Conservation (phyloP, 352 stramenopile species). For the Pythium brachiatum region DNA sequence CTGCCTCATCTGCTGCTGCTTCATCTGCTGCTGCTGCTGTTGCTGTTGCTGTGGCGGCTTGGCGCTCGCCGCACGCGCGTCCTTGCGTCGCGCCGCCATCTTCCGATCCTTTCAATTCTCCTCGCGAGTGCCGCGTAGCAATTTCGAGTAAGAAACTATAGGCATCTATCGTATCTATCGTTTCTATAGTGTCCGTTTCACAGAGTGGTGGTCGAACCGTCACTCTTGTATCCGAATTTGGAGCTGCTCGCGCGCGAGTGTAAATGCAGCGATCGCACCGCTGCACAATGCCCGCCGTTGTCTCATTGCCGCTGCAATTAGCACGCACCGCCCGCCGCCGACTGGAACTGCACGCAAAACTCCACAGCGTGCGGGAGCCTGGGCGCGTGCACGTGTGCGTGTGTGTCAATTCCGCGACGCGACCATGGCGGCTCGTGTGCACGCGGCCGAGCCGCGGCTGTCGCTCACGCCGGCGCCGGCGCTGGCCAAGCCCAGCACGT, state of each 20-base stretch:
- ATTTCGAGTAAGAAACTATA: too few species aligned
- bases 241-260: neutral
- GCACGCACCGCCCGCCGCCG: neutral
- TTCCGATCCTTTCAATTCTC: neutral
- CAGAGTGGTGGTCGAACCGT: neutral
- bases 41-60: neutral
- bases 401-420: neutral
- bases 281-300: neutral
- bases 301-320: neutral
- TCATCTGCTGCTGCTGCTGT: neutral
- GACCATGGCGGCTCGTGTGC: neutral
- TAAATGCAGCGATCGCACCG: too few species aligned
- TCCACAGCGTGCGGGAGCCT: too few species aligned
- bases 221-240: neutral
- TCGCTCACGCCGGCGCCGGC: neutral
- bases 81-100: neutral
- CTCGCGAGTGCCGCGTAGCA: neutral
- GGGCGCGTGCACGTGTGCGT: neutral
- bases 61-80: neutral
- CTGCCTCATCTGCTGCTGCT: neutral
- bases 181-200: neutral
- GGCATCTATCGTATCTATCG: neutral
- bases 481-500: slow-evolving; percentile 16
- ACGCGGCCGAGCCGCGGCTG: neutral
- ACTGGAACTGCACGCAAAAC: too few species aligned